Base-by-base conservation (phyloP, 257 asterid species). In the Salvia splendens region DNA sequence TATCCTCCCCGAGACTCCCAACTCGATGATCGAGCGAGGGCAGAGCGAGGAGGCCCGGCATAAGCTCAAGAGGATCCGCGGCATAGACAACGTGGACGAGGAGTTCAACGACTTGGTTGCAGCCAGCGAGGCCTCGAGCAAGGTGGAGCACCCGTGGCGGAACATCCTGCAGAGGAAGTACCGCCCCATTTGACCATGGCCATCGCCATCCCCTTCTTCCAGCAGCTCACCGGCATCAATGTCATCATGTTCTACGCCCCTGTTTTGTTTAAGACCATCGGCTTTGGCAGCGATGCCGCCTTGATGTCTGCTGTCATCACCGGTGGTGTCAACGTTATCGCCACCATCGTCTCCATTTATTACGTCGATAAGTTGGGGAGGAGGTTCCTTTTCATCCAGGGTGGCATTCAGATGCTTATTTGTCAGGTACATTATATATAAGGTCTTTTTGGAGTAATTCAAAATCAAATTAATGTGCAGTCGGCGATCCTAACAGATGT, bases 161-260 rank as follows among this genome's bases (percentile, higher is more conserved):
- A 89, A 86, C 53, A 74, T 89, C 17, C 67, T 89, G 61, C 73
- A 78, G 63, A 78, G 73, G 61, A 88, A 85, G 71, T 89, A 89
- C 49, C 76, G 97, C 64, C 96, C 0, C 98, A 92, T 0, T 79
- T 92, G 3, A 68, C 86, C 0, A 84, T 80, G 92, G 93, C 97
- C 3, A 73, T 86, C 9, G 67, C 77, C 8, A 87, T 92, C 33
- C 98, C 96, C 2, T 79, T 87, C 75, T 86, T 89, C 75, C 97
- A 92, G 45, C 97, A 92, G 76, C 83, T 92, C 15, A 87, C 98
- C 2, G 97, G 97, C 7, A 88, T 86, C 4, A 91, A 91, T 9
- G 97, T 86, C 42, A 91, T 91, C 79, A 88, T 88, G 93, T 87
- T 89, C 17, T 92, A 89, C 58, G 97, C 98, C 1, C 97, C 97